Evolutionary conservation across 495 filamentous ascomycete genomes (phyloP).

Genomic region (Talaromyces adpressus): DNA sequence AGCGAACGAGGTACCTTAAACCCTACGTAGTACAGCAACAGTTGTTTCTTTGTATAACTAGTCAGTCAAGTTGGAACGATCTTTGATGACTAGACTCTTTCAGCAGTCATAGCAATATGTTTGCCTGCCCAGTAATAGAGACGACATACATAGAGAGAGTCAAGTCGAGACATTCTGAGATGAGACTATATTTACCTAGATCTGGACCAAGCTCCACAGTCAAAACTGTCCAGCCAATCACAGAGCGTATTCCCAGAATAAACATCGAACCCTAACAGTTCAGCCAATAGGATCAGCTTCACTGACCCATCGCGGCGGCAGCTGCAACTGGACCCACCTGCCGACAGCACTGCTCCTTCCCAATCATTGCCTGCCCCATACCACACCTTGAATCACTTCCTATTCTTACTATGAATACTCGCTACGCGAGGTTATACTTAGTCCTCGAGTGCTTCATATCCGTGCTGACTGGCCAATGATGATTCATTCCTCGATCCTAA

Average conservation of each 20-base stretch:
- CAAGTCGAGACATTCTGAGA: background rate
- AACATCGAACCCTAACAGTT: background rate
- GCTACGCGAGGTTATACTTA: background rate
- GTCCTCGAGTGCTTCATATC: background rate
- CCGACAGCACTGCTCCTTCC: background rate
- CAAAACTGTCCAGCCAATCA: background rate
- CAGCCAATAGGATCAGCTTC: background rate
- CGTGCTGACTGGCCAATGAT: background rate
- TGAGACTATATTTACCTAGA: background rate
- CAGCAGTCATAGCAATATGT: too few relatives aligned
- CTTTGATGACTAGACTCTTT: too few relatives aligned
- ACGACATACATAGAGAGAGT: too few relatives aligned
- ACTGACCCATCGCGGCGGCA: background rate
- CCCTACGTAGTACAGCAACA: too few relatives aligned
- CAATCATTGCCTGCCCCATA: conserved; percentile 4
- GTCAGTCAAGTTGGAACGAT: too few relatives aligned
- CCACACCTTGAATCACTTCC: background rate
- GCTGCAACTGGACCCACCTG: background rate
- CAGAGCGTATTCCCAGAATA: background rate
- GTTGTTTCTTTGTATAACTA: too few relatives aligned
- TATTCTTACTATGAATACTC: background rate
- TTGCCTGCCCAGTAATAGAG: too few relatives aligned
- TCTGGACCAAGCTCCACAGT: background rate
- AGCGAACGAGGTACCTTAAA: too few relatives aligned
- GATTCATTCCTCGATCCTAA: background rate